Evolutionary conservation across 164 flowering plant genomes (phyloP), one percentile per base, ranked within the genome.

Genomic region (Kalanchoe fedtschenkoi): DNA sequence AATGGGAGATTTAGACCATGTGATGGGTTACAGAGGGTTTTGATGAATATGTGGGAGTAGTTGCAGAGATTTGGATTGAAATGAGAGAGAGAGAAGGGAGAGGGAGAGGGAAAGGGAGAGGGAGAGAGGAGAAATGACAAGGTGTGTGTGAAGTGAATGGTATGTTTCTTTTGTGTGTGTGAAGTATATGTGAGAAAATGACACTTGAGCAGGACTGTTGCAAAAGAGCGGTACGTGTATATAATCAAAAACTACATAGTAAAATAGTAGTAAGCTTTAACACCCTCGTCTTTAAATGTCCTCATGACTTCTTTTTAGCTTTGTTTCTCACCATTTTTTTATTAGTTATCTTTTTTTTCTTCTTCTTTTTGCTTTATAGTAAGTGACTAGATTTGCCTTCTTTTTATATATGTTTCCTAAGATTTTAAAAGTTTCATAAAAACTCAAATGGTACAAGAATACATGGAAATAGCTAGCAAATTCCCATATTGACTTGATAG

Each of bases 121-220:
- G 44, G 67, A 57, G 55, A 62, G 34, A 42, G 5, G 60, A 64
- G 32, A 61, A 69, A 76, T 75, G 86, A 82, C 81, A 82, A 79
- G 83, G 78, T n/a, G n/a, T 68, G 35, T 29, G 21, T 76, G 78
- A 74, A 81, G 84, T 79, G 84, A 82, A 81, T 79, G 51, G 81
- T 78, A 80, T 77, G 84, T 78, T 78, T 79, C 78, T 81, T 78
- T 77, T 77, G 82, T 76, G 80, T 80, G 87, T 86, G 91, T 80
- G 88, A 87, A 82, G 89, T 86, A 91, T 85, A 71, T 81, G 82
- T 78, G 82, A 81, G 91, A 88, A 83, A 91, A 77, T 82, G 97
- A 88, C 90, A 86, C 81, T 88, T 81, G 77, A 70, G 68, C n/a
- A 44, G 66, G 64, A 58, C 61, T 24, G 8, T 24, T 19, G 9